Base-by-base conservation (phyloP, 2,329 filamentous ascomycete species). In the Colletotrichum sp. region DNA sequence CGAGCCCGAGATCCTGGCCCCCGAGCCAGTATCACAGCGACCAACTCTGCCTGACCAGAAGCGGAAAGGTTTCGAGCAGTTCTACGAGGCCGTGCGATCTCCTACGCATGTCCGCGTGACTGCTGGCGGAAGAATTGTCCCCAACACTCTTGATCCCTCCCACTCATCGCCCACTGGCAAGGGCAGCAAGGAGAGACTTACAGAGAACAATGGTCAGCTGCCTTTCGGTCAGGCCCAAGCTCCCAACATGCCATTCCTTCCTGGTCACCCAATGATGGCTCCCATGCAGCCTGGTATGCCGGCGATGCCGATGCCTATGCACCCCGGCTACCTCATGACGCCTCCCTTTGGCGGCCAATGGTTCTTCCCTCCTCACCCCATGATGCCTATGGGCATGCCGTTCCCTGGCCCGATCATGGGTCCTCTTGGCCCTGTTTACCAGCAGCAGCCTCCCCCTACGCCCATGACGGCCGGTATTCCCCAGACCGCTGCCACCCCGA, bases 81-180 rank as follows among this genome's bases (percentile, higher is more conserved):
- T 94, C 80, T 93, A 92, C 84, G 91, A 92, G 80, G 91, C 92
- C 13, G 92, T 93, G n/a, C 88, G 91, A 6, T 94, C 92, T 39
- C 92, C 92, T 9, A 92, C 91, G 16, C 91, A 93, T 81, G 89
- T 93, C 77, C 90, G 92, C 18, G 92, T 94, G 66, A 94, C 92
- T 25, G 92, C 92, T 75, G 91, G 92, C 74, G 92, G 92, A 56
- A 88, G 91, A 48, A 93, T 94, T 78, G 92, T 94, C 2, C 92
- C 91, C 65, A 93, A 93, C 79, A 92, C 88, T 39, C 88, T 91
- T 58, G 87, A 85, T 15, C 85, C 88, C 4, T 84, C 85, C 7
- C 70, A 75, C 58, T 68, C 61, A n/a, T 92, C 91, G 10, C 90
- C 90, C 4, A 88, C 88, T 6, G 80, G 86, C 8, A 92, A 91